phyloP scores from a whole-genome alignment of 306 rosid species.

The Casuarina equisetifolia region DNA sequence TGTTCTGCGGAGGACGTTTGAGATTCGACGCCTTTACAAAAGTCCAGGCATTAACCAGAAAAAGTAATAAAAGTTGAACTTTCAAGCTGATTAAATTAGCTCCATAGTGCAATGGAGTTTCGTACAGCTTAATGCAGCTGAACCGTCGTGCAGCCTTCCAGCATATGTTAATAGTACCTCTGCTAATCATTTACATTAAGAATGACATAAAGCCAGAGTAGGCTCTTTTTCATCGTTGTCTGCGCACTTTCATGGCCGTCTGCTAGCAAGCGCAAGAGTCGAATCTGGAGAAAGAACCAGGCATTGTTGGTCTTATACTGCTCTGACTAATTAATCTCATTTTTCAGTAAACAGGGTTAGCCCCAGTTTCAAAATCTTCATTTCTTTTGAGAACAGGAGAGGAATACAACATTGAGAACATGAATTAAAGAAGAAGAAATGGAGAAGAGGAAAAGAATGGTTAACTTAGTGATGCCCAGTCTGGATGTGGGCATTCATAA shows the following conservation, averaged over 20 bases:
- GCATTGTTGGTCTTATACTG: neutral
- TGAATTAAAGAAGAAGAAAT: neutral
- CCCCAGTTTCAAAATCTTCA: neutral
- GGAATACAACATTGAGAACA: neutral
- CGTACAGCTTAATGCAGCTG: neutral
- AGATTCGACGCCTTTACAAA: neutral
- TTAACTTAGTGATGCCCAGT: conserved; percentile 65
- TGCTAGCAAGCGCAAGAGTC: neutral
- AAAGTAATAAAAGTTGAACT: neutral
- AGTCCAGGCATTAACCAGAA: neutral
- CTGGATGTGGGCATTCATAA: conserved; percentile 80
- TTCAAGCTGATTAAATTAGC: neutral
- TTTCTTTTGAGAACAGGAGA: neutral
- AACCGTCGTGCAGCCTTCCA: neutral
- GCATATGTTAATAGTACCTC: neutral
- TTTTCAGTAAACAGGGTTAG: neutral
- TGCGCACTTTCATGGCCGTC: neutral
- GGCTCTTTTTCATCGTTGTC: neutral
- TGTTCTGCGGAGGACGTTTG: neutral
- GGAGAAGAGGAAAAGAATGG: neutral
- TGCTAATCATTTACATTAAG: neutral
- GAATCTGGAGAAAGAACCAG: neutral
- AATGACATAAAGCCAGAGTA: neutral
- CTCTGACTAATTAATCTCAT: neutral
- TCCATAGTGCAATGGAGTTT: neutral